Base-by-base conservation (phyloP, 805 yeast species). In the Lachancea quebecensis region DNA sequence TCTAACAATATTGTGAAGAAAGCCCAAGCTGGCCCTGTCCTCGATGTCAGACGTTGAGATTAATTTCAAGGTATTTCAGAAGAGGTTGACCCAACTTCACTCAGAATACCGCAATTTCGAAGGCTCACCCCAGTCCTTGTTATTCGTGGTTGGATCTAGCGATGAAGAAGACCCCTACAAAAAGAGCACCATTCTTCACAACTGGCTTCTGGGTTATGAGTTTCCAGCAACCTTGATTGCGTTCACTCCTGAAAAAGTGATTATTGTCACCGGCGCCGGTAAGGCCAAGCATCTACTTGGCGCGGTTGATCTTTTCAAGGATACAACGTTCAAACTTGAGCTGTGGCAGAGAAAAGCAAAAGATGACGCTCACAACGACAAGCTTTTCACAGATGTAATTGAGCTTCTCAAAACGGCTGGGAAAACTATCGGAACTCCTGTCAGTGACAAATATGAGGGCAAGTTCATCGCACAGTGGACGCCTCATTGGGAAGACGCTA, bases 161-260 rank as follows among this genome's bases (percentile, higher is more conserved):
- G 89, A 87, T 60, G 93, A 85, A 49, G 91, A 85, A 52, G 85
- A 88, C 62, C 95, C 95, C 39, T 89, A 87, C 65, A 88, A 85
- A 60, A 87, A 87, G 66, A 82, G 95, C 10, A 81, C 95, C 1
- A 82, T 85, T 38, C 66, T 90, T 39, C 97, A 90, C 62, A 84
- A 81, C 42, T 91, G 98, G 98, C 69, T 91, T 44, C 68, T 91
- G 40, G 96, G 97, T 3, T 91, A 90, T 62, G 98, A 93, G 62
- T 91, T 91, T 60, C 95, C 95, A n/a, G 93, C 93, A 41, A 89
- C 97, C 1, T 80, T 81, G 28, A 66, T 91, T 43, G 78, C 74
- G 41, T 67, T 90, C 47, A 75, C 85, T 2, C 72, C 74, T 44
- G 77, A 75, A 33, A 79, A 78, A 52, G 69, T 79, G 33, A 64